Percentiles rank a stretch among this genome's conserved stretches.
Conservation (phyloP, 2,329 filamentous ascomycete species). For the Cordyceps farinosa region DNA sequence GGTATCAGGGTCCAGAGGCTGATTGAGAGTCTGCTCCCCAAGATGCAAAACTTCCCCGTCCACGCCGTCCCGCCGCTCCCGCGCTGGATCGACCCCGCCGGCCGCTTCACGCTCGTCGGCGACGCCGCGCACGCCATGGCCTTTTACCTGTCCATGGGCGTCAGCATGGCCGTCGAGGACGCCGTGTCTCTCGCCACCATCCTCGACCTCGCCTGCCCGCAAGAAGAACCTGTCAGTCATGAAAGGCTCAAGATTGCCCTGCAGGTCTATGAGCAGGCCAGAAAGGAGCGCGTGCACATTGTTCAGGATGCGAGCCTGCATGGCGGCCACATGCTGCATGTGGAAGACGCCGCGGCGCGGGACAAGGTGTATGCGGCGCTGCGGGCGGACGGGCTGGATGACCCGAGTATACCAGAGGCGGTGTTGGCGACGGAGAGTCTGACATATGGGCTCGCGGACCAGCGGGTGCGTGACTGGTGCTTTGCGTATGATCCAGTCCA, state of each 20-base stretch:
- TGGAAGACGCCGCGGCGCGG: conserved; percentile 10
- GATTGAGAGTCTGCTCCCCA: conserved; percentile 14
- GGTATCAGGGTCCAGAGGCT: conserved; percentile 17
- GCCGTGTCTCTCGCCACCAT: conserved; percentile 20
- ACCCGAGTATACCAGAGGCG: neutral
- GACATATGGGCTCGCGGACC: conserved; percentile 14
- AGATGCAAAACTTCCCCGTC: conserved; percentile 22
- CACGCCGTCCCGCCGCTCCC: conserved; percentile 20
- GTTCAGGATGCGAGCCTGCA: conserved; percentile 21
- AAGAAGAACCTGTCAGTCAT: neutral
- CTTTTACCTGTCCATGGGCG: conserved; percentile 24
- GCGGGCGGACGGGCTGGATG: conserved; percentile 2
- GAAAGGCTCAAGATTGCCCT: conserved; percentile 12
- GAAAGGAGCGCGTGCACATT: conserved; percentile 18
- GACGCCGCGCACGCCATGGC: conserved; percentile 24
- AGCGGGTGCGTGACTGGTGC: conserved; percentile 14
- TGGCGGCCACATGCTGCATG: conserved; percentile 19
- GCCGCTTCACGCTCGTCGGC: conserved; percentile 20
- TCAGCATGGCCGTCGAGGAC: conserved; percentile 23
- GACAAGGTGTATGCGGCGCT: conserved; percentile 18
- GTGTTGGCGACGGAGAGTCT: neutral
- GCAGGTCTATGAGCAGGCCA: conserved; percentile 14
- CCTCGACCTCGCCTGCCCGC: conserved; percentile 17
- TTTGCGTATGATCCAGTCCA: conserved; percentile 8
- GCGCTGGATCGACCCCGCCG: conserved; percentile 18